A percentile compares a stretch with the other conserved stretches of the same genome.
Evolutionary conservation across 495 filamentous ascomycete species (phyloP).

Genomic region (Neurospora sp.): DNA sequence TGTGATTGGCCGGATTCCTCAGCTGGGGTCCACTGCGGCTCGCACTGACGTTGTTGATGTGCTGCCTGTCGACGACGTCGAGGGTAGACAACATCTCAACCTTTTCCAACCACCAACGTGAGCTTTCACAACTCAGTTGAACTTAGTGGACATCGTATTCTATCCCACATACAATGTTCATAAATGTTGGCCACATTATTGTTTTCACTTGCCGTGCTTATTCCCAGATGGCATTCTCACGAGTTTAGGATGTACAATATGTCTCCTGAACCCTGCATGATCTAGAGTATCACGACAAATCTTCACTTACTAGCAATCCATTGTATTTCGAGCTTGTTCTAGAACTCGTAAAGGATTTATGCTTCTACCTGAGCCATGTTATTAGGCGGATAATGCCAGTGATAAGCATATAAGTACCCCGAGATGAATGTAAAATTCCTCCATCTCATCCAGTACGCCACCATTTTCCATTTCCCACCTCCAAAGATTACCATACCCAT

Average conservation of each 20-base stretch:
- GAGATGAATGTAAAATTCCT: neutral
- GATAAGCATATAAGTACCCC: neutral
- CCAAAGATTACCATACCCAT: neutral
- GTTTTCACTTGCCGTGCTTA: neutral
- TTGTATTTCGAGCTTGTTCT: neutral
- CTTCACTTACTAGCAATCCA: neutral
- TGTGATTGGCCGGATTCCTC: neutral
- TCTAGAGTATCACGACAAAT: neutral
- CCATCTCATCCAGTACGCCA: neutral
- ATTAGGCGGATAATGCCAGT: neutral
- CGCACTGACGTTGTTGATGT: slow-evolving; percentile 28
- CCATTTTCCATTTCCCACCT: neutral
- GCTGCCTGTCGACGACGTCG: slow-evolving; percentile 17
- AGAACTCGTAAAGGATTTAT: neutral
- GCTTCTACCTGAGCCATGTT: neutral
- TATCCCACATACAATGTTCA: neutral
- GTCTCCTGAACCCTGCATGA: neutral
- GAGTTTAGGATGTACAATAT: neutral
- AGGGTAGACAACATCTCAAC: neutral
- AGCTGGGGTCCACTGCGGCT: slow-evolving; percentile 8
- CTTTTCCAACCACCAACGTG: neutral
- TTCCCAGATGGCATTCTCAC: neutral
- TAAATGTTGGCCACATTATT: neutral
- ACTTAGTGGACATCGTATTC: neutral
- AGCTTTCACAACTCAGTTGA: neutral